A percentile compares a stretch with the other conserved stretches of the same genome.
Conservation (phyloP, 345 rosid genomes). For the Abelmoschus esculentus region DNA sequence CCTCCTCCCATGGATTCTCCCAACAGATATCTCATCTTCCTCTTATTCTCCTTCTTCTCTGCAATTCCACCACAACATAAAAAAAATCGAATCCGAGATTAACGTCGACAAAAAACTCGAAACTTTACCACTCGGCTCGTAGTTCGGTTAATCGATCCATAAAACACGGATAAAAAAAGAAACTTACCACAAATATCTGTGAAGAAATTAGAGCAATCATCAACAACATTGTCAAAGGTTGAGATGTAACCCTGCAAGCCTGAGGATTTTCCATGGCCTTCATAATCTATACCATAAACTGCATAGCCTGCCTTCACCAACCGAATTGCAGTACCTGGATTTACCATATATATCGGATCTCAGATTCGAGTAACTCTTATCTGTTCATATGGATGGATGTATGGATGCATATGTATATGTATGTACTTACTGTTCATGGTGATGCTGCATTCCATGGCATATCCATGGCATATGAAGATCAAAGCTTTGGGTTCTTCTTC, state of each 20-base stretch:
- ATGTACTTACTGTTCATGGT: constrained; percentile 60
- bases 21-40: constrained; percentile 60
- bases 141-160: no score
- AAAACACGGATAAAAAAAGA: no score
- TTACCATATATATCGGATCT: no score
- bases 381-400: no score
- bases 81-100: no score
- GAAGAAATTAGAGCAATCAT: constrained; percentile 54
- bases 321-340: constrained; percentile 57
- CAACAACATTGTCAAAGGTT: constrained; percentile 43
- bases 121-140: no score
- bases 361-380: no score
- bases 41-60: constrained; percentile 51
- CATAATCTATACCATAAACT: constrained; percentile 71
- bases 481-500: constrained; percentile 55
- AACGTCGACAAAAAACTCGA: no score
- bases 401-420: background rate
- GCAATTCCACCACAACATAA: background rate
- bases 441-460: constrained; percentile 89
- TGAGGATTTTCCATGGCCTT: constrained; percentile 79
- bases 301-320: constrained; percentile 56
- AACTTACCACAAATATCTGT: constrained; percentile 42
- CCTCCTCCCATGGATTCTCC: constrained; percentile 98
- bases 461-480: constrained; percentile 80
- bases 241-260: constrained; percentile 47